phyloP scores from a whole-genome alignment of 768 basidiomycete genomes.

The Podaxis mareebaensis region DNA sequence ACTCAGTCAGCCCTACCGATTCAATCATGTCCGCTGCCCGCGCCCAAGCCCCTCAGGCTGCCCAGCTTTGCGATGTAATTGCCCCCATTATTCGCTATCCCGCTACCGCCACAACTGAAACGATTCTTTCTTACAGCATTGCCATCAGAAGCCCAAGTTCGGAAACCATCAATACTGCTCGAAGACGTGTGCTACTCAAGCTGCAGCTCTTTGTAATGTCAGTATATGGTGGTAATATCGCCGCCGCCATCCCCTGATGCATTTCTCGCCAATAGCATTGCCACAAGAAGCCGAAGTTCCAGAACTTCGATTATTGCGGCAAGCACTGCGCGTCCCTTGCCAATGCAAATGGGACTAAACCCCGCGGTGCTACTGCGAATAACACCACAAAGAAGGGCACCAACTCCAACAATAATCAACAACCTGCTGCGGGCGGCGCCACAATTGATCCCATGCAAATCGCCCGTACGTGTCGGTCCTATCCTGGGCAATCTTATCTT shows the following conservation, averaged over 20 bases:
- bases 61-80: slow-evolving; percentile 43
- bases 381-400: slow-evolving; percentile 17
- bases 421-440: slow-evolving; percentile 22
- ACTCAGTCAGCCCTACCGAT: slow-evolving; percentile 14
- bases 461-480: slow-evolving; percentile 35
- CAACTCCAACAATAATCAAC: slow-evolving; percentile 19
- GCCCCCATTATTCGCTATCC: not conserved
- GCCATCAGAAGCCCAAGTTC: slow-evolving; percentile 51
- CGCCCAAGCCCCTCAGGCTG: slow-evolving; percentile 23
- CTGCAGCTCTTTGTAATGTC: slow-evolving; percentile 45
- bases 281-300: slow-evolving; percentile 60
- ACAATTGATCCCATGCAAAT: slow-evolving; percentile 39
- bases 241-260: not conserved
- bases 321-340: slow-evolving; percentile 61
- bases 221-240: slow-evolving; percentile 19
- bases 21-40: slow-evolving; percentile 31
- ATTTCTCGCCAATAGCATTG: slow-evolving; percentile 40
- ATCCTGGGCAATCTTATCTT: not conserved
- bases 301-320: slow-evolving; percentile 61
- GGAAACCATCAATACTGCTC: slow-evolving; percentile 48
- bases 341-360: slow-evolving; percentile 26
- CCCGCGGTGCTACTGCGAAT: slow-evolving; percentile 18
- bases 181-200: slow-evolving; percentile 54
- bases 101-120: slow-evolving; percentile 13
- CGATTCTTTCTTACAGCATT: slow-evolving; percentile 38